Conservation (phyloP, 2,329 filamentous ascomycete genomes). For the Ophiostoma quercus region DNA sequence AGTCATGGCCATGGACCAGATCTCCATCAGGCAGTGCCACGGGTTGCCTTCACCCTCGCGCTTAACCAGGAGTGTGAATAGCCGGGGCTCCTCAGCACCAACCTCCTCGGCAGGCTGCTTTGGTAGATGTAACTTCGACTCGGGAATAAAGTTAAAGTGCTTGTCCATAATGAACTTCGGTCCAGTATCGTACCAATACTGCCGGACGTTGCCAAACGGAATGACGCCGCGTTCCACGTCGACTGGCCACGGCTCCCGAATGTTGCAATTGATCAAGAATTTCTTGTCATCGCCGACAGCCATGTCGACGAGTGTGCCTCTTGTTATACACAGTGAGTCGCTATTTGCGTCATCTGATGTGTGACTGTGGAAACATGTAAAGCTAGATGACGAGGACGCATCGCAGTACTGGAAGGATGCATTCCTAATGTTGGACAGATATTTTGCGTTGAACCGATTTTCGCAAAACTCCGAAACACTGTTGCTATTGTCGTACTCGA, state of each 20-base stretch:
- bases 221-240: conserved; percentile 19
- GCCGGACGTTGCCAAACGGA: conserved; percentile 14
- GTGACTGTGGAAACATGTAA: conserved; percentile 27
- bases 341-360: conserved; percentile 7
- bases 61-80: conserved; percentile 24
- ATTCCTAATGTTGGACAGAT: conserved; percentile 22
- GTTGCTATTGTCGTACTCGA: conserved; percentile 14
- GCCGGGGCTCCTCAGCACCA: neutral
- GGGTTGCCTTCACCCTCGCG: conserved; percentile 26
- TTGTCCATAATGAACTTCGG: conserved; percentile 24
- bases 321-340: conserved; percentile 25
- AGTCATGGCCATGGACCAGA: conserved; percentile 26
- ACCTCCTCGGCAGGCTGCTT: neutral
- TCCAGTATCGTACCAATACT: conserved; percentile 27
- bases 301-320: conserved; percentile 19
- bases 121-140: neutral
- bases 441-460: conserved; percentile 24
- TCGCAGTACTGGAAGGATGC: conserved; percentile 24
- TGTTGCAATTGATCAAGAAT: conserved; percentile 22
- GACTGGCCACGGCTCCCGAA: conserved; percentile 11
- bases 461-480: conserved; percentile 22
- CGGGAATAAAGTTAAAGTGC: conserved; percentile 12
- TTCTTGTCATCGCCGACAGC: neutral
- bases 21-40: conserved; percentile 28
- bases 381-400: conserved; percentile 11